Conservation (phyloP, 768 basidiomycete genomes). For the Sarcodon aspratus region DNA sequence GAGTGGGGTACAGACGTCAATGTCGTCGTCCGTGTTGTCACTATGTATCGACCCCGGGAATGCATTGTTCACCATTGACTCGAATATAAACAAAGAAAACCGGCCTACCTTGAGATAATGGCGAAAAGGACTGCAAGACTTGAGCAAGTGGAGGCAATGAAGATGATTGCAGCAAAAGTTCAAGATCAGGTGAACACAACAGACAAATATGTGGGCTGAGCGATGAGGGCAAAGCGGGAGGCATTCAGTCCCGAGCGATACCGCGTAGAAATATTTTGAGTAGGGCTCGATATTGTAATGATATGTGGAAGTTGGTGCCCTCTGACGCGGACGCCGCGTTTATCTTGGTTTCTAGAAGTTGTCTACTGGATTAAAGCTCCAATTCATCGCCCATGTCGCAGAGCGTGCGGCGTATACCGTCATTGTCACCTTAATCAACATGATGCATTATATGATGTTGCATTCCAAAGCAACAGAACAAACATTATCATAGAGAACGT, state of each 20-base stretch:
- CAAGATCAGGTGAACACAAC: slow-evolving; percentile 59
- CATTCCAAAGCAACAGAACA: too few relatives aligned
- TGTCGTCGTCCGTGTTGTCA: slow-evolving; percentile 69
- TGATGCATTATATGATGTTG: too few relatives aligned
- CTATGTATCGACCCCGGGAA: slow-evolving; percentile 23
- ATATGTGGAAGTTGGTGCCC: too few relatives aligned
- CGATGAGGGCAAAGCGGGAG: slow-evolving; percentile 53
- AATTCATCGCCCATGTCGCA: too few relatives aligned
- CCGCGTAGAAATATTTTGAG: neutral
- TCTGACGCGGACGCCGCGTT: too few relatives aligned
- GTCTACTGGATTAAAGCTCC: too few relatives aligned
- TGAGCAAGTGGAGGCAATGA: slow-evolving; percentile 60
- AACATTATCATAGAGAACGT: too few relatives aligned
- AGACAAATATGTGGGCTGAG: slow-evolving; percentile 77
- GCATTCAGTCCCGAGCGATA: slow-evolving; percentile 20
- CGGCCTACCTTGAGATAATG: slow-evolving; percentile 60
- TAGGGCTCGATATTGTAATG: too few relatives aligned
- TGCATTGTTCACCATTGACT: neutral
- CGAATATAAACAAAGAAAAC: neutral
- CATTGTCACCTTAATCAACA: too few relatives aligned
- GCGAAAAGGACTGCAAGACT: slow-evolving; percentile 78
- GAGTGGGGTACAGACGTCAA: slow-evolving; percentile 59
- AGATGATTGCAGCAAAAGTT: slow-evolving; percentile 41
- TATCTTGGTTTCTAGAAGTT: too few relatives aligned
- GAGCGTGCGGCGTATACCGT: too few relatives aligned